Base-by-base conservation (phyloP, 352 stramenopile species). In the Aphanomyces astaci region DNA sequence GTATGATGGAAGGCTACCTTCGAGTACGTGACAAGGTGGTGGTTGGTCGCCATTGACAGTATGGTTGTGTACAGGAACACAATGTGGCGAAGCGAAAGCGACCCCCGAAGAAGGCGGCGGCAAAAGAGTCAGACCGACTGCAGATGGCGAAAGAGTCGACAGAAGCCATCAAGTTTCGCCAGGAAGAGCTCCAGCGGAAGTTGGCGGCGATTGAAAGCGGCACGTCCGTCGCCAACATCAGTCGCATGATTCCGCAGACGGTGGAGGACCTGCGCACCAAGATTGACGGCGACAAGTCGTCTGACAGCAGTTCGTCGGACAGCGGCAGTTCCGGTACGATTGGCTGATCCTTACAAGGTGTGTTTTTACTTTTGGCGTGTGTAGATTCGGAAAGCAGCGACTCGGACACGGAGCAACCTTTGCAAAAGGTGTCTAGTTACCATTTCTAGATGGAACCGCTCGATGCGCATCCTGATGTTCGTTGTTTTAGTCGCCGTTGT, bases 1-100 rank as follows among this genome's bases (percentile, higher is more conserved):
- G 87, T 45, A 94, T 94, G 85, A 81, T 95, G 49, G 85, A 95
- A 84, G 86, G 86, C 73, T 95, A 93, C 70, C 82, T 95, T 75
- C 77, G 83, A 74, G 87, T 95, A 83, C 73, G 82, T 80, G 74
- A 66, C 19, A 64, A n/a, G 60, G n/a, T 66, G 60, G 24, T 65
- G 24, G 69, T 53, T 19, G 28, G 15, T 22, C 22, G 28, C 19
- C 36, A 5, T 49, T 71, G 2, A 67, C 51, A 59, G 19, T 63
- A 27, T 64, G 22, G 1, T 63, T n/a, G 24, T 66, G 7, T 25
- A 30, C 72, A 95, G 87, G 86, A 95, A 73, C 89, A 90, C 67
- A 85, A 84, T 78, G 86, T 82, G 15, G 78, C 82, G 54, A 95
- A 94, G 76, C 81, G 85, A 36, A 94, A 93, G 74, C 81, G 86